Evolutionary conservation across 495 filamentous ascomycete species (phyloP).

Genomic region (Parathielavia appendiculata): DNA sequence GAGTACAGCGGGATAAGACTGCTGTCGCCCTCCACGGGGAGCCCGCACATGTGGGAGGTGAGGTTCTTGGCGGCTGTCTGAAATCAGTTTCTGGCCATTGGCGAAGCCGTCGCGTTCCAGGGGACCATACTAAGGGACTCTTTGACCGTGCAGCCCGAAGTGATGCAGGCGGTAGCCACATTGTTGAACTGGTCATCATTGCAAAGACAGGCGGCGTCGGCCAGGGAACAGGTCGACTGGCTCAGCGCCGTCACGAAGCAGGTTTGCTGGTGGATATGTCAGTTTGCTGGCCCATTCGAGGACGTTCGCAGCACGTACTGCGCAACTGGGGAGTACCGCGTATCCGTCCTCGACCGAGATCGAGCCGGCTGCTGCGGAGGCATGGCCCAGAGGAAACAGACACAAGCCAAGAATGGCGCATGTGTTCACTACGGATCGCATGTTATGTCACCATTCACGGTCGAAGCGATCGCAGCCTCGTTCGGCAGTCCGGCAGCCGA

Average conservation of each 20-base stretch:
- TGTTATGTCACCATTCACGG: constrained; percentile 12
- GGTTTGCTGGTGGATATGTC: constrained; percentile 3
- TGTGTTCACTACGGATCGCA: constrained; percentile 12
- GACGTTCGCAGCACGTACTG: constrained; percentile 10
- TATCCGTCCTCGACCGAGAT: constrained; percentile 4
- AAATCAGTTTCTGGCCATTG: background rate
- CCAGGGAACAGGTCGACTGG: constrained; percentile 17
- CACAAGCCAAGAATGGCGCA: constrained; percentile 17
- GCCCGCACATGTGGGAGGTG: constrained; percentile 19
- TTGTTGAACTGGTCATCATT: constrained; percentile 8
- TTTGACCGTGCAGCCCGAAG: constrained; percentile 16
- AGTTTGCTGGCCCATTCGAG: background rate
- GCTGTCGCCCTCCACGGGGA: background rate
- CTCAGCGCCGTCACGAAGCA: constrained; percentile 13
- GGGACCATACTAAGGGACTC: constrained; percentile 21
- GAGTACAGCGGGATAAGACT: constrained; percentile 18
- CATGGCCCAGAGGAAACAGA: constrained; percentile 3
- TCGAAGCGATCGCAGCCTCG: constrained; percentile 3
- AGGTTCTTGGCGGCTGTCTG: constrained; percentile 23
- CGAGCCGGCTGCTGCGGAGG: background rate
- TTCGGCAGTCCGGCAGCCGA: background rate
- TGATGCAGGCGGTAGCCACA: constrained; percentile 14
- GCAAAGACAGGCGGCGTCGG: constrained; percentile 26
- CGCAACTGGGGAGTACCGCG: constrained; percentile 9
- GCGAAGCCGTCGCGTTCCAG: background rate